Evolutionary conservation across 345 rosid species (phyloP).

Genomic region (Citrus glauca): DNA sequence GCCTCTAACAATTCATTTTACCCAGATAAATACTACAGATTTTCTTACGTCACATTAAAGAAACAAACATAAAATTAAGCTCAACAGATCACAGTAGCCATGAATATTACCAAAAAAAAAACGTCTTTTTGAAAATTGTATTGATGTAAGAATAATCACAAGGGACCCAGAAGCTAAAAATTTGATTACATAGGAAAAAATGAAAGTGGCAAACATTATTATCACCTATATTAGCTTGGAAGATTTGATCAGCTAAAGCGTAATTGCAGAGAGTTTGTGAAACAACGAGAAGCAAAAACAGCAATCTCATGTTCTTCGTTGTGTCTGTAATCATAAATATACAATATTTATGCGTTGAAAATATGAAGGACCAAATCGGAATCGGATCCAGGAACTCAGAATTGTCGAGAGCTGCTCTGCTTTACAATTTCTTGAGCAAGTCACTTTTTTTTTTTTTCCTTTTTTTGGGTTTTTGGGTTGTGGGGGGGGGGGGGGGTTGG

Average conservation of each 20-base stretch:
- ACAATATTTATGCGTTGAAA: not conserved
- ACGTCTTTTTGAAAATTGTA: not conserved
- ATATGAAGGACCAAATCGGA: not conserved
- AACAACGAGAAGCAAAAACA: conserved; percentile 19
- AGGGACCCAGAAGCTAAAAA: not conserved
- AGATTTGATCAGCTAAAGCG: conserved; percentile 61
- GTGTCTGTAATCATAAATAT: not conserved
- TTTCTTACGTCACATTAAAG: not conserved
- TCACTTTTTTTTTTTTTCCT: too few species aligned
- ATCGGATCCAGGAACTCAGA: not conserved
- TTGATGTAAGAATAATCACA: not conserved
- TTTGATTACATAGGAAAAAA: not conserved
- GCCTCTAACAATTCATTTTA: not conserved
- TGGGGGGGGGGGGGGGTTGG: too few species aligned
- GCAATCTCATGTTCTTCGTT: conserved; percentile 7
- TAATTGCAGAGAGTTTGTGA: conserved; percentile 18
- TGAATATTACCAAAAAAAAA: not conserved
- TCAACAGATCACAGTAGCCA: not conserved
- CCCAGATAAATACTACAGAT: not conserved
- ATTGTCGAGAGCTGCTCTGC: not conserved
- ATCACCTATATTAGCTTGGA: conserved; percentile 61
- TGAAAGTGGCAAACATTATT: not conserved
- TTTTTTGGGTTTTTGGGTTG: too few species aligned
- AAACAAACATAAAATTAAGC: not conserved
- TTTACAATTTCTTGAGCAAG: not conserved